Evolutionary conservation across 768 basidiomycete species (phyloP), one percentile per base, ranked within the genome.

Genomic region (Trametes villosa): DNA sequence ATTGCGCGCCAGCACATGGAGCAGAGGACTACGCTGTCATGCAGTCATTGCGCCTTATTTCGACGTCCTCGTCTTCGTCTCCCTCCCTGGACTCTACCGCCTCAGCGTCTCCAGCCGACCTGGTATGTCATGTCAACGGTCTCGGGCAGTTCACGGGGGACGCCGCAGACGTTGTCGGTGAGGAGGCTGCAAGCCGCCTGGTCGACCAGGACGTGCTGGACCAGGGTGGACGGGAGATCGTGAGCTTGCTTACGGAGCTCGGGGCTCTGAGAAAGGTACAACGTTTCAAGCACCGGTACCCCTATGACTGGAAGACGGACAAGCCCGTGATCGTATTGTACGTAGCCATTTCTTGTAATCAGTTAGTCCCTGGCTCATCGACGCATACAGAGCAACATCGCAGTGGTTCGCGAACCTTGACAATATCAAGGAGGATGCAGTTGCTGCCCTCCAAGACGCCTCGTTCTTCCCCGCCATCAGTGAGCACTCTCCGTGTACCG

Each of bases 341-440:
- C 63, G 87, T 73, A 34, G 38, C 15, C 8, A n/a, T 24, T 26
- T 29, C 17, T 46, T 26, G 47, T 27, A 36, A 57, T n/a, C 17
- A 24, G 30, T 36, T 15, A 29, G 9, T 15, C 48, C n/a, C 29
- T 17, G 26, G 30, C 29, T 40, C n/a, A 20, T 57, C 29, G n/a
- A 15, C 36, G 12, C n/a, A 6, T 51, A 7, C 64, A 93, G 93
- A 17, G 92, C 95, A 0, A 98, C 96, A 2, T 93, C 92, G 0
- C 96, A 98, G 66, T 99, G 96, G 96, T 99, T 99, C 70, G 94
- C 96, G 4, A 92, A 96, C 70, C 76, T 98, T 24, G 91, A 91
- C 50, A 76, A 79, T 44, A 90, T 99, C 76, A 97, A 97, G 70
- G 81, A 83, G 0, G 73, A 81, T 49, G 94, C 96, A 0, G 67